Conservation (phyloP, 805 yeast species). For the Komagataella mondaviorum region DNA sequence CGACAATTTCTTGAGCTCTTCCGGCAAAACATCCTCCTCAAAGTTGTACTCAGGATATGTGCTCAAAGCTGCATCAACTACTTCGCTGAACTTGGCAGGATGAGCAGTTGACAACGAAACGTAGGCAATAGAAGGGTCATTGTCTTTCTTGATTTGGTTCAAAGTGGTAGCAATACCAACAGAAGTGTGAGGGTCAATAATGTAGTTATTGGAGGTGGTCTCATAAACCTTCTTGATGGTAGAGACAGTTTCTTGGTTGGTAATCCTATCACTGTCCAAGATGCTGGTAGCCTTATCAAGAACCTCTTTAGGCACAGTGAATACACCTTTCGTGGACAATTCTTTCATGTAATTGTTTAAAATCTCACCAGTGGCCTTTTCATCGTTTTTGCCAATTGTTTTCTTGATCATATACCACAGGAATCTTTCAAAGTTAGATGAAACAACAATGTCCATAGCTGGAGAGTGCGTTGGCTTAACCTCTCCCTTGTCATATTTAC, state of each 20-base stretch:
- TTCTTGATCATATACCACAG: slow-evolving; percentile 87
- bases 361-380: slow-evolving; percentile 58
- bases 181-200: slow-evolving; percentile 93
- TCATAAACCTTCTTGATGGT: slow-evolving; percentile 66
- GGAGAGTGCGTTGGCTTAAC: slow-evolving; percentile 91
- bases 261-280: slow-evolving; percentile 70
- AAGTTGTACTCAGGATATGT: slow-evolving; percentile 66
- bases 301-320: slow-evolving; percentile 53
- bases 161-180: slow-evolving; percentile 81
- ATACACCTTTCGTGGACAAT: slow-evolving; percentile 65
- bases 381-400: slow-evolving; percentile 42
- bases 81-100: slow-evolving; percentile 97
- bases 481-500: slow-evolving; percentile 64
- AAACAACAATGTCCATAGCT: slow-evolving; percentile 95
- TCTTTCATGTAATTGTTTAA: slow-evolving; percentile 68
- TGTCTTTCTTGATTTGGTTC: slow-evolving; percentile 35
- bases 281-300: slow-evolving; percentile 52
- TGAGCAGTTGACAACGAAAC: slow-evolving; percentile 93
- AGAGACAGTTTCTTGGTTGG: slow-evolving; percentile 61
- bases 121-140: slow-evolving; percentile 24
- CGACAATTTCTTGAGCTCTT: slow-evolving; percentile 63
- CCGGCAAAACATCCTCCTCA: slow-evolving; percentile 81
- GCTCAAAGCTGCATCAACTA: slow-evolving; percentile 70
- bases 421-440: slow-evolving; percentile 92
- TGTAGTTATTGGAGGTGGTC: slow-evolving; percentile 47